Evolutionary conservation across 352 stramenopile genomes (phyloP), one percentile per base, ranked within the genome.

Genomic region (Phytopythium aichiense): DNA sequence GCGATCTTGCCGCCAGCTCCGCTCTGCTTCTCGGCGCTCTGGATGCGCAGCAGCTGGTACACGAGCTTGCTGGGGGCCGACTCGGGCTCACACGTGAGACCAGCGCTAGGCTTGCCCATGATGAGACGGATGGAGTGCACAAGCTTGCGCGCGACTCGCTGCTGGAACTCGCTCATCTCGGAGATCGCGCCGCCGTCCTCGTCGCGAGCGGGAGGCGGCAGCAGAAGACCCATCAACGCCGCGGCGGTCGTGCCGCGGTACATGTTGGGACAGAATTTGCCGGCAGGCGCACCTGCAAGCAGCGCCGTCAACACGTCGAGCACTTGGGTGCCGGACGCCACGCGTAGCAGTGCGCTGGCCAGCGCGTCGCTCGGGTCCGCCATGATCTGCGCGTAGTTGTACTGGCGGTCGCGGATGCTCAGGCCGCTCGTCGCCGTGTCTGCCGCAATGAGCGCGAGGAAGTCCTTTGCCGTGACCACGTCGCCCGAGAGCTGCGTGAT

Each of bases 201-300:
- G 20, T 78, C 63, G 25, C 58, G 43, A 16, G 61, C 61, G 15
- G 60, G 65, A 18, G 25, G 55, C 40, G 55, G 55, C 40, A 60
- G 25, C 7, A 90, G 46, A 31, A 87, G 58, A 25, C 66, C 63
- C 72, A 88, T 82, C 20, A 90, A 30, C 25, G 68, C 79, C 20
- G 73, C 74, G 6, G 77, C 56, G 38, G 78, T 68, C 48, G 78
- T 90, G n/a, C 78, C 77, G 11, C 74, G 73, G 45, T 87, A 90
- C 81, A 90, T 90, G 66, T 85, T 86, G 1, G 79, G 81, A 55
- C 76, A 81, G 63, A 88, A 90, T 13, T 78, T 64, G 50, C 76
- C 76, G 7, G 76, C 65, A 1, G 78, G 77, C 1, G 78, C 72
- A 6, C 78, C 78, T 6, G 74, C 78, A n/a, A 87, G 56, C 48